Percentiles rank a stretch among this genome's conserved stretches.
Conservation (phyloP, 2,329 filamentous ascomycete species). For the Xylaria sp. region DNA sequence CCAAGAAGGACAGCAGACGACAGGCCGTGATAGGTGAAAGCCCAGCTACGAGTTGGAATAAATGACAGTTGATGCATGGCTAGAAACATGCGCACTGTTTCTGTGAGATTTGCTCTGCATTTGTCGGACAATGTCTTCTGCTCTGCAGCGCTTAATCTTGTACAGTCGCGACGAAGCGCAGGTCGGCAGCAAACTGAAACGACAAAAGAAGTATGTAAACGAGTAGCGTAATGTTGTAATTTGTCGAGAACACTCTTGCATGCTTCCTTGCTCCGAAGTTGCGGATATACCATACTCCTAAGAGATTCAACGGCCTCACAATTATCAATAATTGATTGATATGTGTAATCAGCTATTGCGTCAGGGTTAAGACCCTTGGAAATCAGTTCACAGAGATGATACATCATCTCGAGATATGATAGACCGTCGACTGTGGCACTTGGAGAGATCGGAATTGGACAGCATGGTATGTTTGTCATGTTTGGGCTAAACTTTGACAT, state of each 20-base stretch:
- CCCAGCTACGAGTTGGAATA: slow-evolving; percentile 74
- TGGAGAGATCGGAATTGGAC: slow-evolving; percentile 61
- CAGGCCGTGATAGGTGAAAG: slow-evolving; percentile 73
- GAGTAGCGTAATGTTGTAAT: slow-evolving; percentile 71
- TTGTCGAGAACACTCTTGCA: slow-evolving; percentile 72
- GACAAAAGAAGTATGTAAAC: slow-evolving; percentile 73
- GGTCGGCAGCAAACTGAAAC: slow-evolving; percentile 73
- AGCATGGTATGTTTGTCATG: slow-evolving; percentile 69
- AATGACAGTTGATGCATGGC: slow-evolving; percentile 75
- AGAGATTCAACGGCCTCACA: slow-evolving; percentile 65
- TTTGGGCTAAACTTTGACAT: slow-evolving; percentile 58
- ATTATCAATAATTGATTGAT: slow-evolving; percentile 66
- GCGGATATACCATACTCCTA: slow-evolving; percentile 59
- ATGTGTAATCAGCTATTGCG: slow-evolving; percentile 59
- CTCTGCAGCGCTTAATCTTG: slow-evolving; percentile 60
- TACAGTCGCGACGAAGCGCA: slow-evolving; percentile 65
- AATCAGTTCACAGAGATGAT: slow-evolving; percentile 70
- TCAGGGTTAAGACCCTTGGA: slow-evolving; percentile 67
- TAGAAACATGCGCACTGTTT: slow-evolving; percentile 74
- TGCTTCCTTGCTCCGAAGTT: slow-evolving; percentile 68
- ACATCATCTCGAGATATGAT: slow-evolving; percentile 72
- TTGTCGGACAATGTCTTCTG: slow-evolving; percentile 65
- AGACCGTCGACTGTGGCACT: slow-evolving; percentile 59
- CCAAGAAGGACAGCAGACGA: slow-evolving; percentile 72
- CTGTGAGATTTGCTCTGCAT: slow-evolving; percentile 70